phyloP scores from a whole-genome alignment of 192 early-diverging fungal species.

The Entomortierella lignicola region DNA sequence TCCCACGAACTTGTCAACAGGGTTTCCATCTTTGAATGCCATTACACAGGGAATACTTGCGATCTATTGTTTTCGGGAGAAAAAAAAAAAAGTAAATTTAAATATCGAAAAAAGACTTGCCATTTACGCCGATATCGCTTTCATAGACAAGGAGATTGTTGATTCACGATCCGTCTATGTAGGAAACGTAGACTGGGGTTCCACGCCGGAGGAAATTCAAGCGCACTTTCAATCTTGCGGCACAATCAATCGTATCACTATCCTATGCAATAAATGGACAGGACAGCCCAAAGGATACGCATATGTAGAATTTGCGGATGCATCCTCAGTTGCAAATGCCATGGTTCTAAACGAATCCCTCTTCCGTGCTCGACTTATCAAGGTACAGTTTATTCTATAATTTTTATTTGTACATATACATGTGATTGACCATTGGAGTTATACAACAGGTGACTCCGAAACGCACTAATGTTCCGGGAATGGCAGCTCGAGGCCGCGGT shows the following conservation, averaged over 20 bases:
- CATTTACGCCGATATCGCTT: too few species aligned
- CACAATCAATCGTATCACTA: constrained; percentile 96
- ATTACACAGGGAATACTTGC: constrained; percentile 80
- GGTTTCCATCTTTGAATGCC: constrained; percentile 73
- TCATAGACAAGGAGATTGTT: constrained; percentile 73
- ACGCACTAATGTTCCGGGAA: constrained; percentile 94
- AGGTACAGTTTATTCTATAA: too few species aligned
- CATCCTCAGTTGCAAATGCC: constrained; percentile 81
- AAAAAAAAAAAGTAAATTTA: too few species aligned
- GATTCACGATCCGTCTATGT: constrained; percentile 94
- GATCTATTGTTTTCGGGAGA: constrained; percentile 62
- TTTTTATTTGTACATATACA: neutral
- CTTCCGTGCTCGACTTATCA: constrained; percentile 88
- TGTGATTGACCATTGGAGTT: neutral
- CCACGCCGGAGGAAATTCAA: constrained; percentile 98
- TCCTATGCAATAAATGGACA: constrained; percentile 95
- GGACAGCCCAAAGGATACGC: constrained; percentile 95
- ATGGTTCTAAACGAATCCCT: constrained; percentile 89
- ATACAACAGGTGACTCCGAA: constrained; percentile 77
- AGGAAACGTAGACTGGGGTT: constrained; percentile 95
- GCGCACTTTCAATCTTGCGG: constrained; percentile 96
- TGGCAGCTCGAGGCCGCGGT: constrained; percentile 81
- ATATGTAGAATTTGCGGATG: constrained; percentile 96
- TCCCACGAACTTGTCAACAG: constrained; percentile 77
- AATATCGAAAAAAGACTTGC: too few species aligned